These are phyloP conservation scores for Psidium friedrichsthalianum DNA, from an alignment of 345 rosid genomes.

Conservation along the genomic window DNA sequence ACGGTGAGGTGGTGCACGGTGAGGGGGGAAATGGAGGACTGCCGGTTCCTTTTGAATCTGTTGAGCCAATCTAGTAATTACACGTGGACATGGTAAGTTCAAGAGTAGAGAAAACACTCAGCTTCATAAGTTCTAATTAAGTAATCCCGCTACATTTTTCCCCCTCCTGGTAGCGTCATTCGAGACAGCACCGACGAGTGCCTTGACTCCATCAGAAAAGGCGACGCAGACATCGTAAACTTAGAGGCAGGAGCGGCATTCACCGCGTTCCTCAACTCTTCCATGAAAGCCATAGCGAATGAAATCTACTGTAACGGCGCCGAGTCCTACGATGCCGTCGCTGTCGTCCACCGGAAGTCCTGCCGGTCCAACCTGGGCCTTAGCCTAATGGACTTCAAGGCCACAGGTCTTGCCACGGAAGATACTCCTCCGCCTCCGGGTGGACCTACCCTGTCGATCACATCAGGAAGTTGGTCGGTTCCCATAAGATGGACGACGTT, in stretches of 20 bases:
- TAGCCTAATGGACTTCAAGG: conserved; percentile 11
- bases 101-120: neutral
- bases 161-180: conserved; percentile 2
- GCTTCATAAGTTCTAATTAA: neutral
- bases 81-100: conserved; percentile 28
- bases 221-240: conserved; percentile 23
- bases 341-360: conserved; percentile 8
- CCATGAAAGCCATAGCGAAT: conserved; percentile 36
- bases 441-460: conserved; percentile 25
- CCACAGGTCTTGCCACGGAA: conserved; percentile 22
- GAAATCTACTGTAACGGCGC: conserved; percentile 25
- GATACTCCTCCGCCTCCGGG: conserved; percentile 20
- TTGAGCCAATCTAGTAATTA: conserved; percentile 9
- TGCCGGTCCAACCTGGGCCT: conserved; percentile 5
- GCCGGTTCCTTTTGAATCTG: conserved; percentile 4
- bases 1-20: conserved; percentile 17
- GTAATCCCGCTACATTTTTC: neutral
- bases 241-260: conserved; percentile 25
- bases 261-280: conserved; percentile 24
- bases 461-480: conserved; percentile 1
- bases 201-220: conserved; percentile 13
- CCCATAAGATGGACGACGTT: neutral
- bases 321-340: conserved; percentile 12
- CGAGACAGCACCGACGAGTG: conserved; percentile 16
- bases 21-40: conserved; percentile 14